Conservation (phyloP, 2,329 filamentous ascomycete species). For the Pyrenophora graminea region DNA sequence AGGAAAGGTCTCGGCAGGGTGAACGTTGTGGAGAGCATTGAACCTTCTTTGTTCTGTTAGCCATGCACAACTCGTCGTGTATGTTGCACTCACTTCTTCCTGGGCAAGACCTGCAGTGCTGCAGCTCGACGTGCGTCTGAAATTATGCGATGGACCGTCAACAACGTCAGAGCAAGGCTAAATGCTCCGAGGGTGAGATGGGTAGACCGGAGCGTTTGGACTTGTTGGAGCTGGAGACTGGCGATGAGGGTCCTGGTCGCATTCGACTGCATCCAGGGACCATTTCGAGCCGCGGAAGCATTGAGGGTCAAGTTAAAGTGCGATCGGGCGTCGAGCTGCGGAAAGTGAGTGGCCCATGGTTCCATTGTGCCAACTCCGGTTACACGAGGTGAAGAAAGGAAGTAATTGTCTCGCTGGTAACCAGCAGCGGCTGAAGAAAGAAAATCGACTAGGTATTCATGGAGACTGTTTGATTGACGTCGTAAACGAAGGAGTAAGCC, state of each 20-base stretch:
- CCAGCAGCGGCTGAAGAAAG: constrained; percentile 47
- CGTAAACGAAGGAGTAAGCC: constrained; percentile 40
- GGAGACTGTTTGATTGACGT: constrained; percentile 40
- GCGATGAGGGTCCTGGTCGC: constrained; percentile 39
- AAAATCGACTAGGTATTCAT: constrained; percentile 44
- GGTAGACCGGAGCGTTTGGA: constrained; percentile 46
- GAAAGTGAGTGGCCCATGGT: constrained; percentile 40
- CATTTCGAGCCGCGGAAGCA: constrained; percentile 32
- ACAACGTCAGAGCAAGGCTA: constrained; percentile 42
- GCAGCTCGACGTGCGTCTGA: constrained; percentile 45
- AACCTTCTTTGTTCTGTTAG: constrained; percentile 38
- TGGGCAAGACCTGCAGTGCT: constrained; percentile 35
- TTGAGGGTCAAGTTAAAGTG: constrained; percentile 48
- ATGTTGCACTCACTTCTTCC: constrained; percentile 36
- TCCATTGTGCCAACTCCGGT: constrained; percentile 43
- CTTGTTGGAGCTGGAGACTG: constrained; percentile 43
- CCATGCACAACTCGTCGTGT: not conserved
- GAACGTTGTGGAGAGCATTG: constrained; percentile 43
- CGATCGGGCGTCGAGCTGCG: constrained; percentile 42
- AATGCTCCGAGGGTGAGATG: constrained; percentile 47
- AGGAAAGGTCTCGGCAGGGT: constrained; percentile 48
- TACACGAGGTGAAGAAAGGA: constrained; percentile 35
- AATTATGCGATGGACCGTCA: constrained; percentile 45
- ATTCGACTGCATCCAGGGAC: constrained; percentile 39
- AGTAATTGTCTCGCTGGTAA: constrained; percentile 42